phyloP scores from a whole-genome alignment of 768 basidiomycete species.

The Boletus reticulatus region DNA sequence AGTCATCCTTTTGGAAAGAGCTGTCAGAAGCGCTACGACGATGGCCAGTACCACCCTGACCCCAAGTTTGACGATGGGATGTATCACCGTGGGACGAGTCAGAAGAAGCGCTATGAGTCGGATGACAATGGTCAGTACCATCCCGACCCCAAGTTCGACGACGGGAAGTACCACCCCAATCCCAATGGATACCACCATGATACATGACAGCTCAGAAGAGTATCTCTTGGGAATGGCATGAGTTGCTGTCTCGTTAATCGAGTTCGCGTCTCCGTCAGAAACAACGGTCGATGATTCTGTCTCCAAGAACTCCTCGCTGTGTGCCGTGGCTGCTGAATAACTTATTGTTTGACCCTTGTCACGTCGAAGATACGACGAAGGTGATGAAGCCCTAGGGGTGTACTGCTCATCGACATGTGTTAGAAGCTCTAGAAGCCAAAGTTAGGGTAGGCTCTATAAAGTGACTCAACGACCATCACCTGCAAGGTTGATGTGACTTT shows the following conservation, averaged over 20 bases:
- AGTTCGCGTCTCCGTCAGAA: slow-evolving; percentile 16
- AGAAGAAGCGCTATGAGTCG: too few relatives aligned
- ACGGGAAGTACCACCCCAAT: background rate
- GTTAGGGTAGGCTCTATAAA: background rate
- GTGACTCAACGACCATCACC: slow-evolving; percentile 12
- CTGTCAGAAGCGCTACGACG: slow-evolving; percentile 2
- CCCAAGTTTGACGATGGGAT: background rate
- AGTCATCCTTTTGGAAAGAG: background rate
- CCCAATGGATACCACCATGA: slow-evolving; percentile 24
- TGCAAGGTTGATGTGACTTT: background rate
- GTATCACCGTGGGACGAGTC: background rate
- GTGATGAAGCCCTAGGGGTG: slow-evolving; percentile 16
- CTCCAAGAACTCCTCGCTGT: slow-evolving; percentile 1
- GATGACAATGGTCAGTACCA: background rate
- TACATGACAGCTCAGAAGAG: slow-evolving; percentile 28
- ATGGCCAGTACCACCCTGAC: slow-evolving; percentile 1
- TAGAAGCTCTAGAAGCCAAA: slow-evolving; percentile 9
- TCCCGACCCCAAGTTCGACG: background rate
- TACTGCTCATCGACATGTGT: slow-evolving; percentile 15
- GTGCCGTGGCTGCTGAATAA: background rate
- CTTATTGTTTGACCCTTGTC: background rate
- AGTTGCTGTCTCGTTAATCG: background rate
- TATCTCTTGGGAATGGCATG: slow-evolving; percentile 8
- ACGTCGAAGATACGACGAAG: slow-evolving; percentile 4
- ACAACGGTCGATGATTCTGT: slow-evolving; percentile 12